phyloP scores from a whole-genome alignment of 163 green algal species.

The Dunaliella salina region DNA sequence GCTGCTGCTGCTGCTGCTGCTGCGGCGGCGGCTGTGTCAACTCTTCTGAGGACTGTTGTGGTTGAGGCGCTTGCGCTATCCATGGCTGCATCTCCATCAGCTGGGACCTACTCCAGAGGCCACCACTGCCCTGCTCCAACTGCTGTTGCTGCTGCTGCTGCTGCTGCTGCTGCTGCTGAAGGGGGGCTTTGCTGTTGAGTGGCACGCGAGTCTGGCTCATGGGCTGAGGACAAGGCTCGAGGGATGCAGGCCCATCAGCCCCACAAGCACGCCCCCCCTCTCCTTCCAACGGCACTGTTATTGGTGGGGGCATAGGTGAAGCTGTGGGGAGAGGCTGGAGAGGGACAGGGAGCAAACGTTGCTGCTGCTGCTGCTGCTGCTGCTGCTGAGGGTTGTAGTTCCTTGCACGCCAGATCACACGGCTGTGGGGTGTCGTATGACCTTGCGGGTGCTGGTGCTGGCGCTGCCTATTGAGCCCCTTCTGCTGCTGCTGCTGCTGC shows the following conservation, averaged over 20 bases:
- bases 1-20: not conserved
- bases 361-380: not conserved
- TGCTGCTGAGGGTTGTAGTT: not conserved
- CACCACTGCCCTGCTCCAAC: no score
- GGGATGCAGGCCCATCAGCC: no score
- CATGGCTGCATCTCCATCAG: not conserved
- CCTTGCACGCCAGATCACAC: not conserved
- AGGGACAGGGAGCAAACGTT: not conserved
- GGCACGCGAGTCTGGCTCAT: no score
- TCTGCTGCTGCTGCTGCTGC: not conserved
- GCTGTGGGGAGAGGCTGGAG: no score
- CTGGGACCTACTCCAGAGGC: not conserved
- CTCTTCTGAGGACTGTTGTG: not conserved
- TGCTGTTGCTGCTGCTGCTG: not conserved
- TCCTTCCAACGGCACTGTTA: no score
- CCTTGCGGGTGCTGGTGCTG: not conserved
- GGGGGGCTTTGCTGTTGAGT: not conserved
- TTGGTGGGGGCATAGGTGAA: no score
- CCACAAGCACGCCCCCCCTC: no score
- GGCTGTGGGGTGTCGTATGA: not conserved
- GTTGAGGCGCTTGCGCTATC: not conserved
- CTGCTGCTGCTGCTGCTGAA: not conserved
- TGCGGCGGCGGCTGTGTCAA: not conserved
- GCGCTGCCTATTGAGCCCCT: not conserved
- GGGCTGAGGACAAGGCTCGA: no score